Base-by-base conservation (phyloP, 176 grass and related monocot species). In the Aegilops sharonensis region DNA sequence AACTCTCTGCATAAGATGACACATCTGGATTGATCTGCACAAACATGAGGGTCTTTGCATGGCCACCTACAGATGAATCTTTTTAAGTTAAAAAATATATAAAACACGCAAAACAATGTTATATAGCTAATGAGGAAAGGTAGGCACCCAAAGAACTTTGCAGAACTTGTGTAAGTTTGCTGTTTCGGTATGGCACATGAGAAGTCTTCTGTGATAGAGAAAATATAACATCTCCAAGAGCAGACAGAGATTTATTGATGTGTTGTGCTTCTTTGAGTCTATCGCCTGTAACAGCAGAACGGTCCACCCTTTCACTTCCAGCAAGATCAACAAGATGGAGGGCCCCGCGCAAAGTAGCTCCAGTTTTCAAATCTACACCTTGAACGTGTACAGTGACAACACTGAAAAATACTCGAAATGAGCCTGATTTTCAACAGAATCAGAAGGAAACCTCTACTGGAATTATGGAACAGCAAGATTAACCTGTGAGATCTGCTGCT, bases 401-500 rank as follows among this genome's bases (percentile, higher is more conserved):
- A 80, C 91, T 96, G 85, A 34, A 89, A 68, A 43, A 84, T 75
- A 47, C 32, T 39, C 68, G 76, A 84, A 87, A 47, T 68, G 73
- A 30, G n/a, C 3, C 12, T 75, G 4, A 8, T 79, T 83, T 79
- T 59, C 40, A 47, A 56, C n/a, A 83, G 30, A 87, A 87, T 42
- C 25, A 83, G 15, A 74, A 78, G 23, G 29, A 87, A 85, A 74
- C 29, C 34, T 76, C 11, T 21, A 76, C 17, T 60, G 21, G 25
- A 63, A 84, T 84, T 65, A 65, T 68, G 40, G 37, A 56, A 84
- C 47, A 67, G 54, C n/a, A 72, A 81, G 84, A 88, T 57, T 36
- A 67, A 98, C 95, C 93, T 98, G 91, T 98, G 95, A 77, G 95
- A 98, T 86, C 95, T 90, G 72, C 95, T 98, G 80, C 95, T 98